Evolutionary conservation across 352 stramenopile species (phyloP).

Genomic region (Phytophthora foliorum): DNA sequence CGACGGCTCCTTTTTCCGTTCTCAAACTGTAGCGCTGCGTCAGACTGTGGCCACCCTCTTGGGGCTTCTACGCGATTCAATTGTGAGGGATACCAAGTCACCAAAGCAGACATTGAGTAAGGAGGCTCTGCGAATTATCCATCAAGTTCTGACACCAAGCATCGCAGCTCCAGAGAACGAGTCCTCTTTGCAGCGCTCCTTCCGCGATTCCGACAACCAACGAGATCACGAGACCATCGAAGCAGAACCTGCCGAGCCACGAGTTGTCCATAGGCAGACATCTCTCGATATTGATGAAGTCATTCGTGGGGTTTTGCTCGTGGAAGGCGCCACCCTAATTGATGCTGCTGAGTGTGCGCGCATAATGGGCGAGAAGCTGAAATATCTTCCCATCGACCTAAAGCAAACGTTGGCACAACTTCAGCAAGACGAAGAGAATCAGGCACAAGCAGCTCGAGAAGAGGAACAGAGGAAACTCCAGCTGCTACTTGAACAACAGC

Average conservation of each 20-base stretch:
- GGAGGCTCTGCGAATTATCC: constrained; percentile 49
- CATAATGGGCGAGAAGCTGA: constrained; percentile 49
- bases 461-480: constrained; percentile 22
- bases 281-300: constrained; percentile 57
- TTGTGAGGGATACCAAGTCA: constrained; percentile 68
- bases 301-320: constrained; percentile 57
- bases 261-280: constrained; percentile 19
- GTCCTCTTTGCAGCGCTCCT: neutral
- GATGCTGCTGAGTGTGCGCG: constrained; percentile 52
- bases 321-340: constrained; percentile 45
- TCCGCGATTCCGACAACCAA: constrained; percentile 2
- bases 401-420: constrained; percentile 34
- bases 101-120: constrained; percentile 70
- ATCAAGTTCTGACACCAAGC: constrained; percentile 30
- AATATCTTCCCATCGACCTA: constrained; percentile 59
- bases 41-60: constrained; percentile 53
- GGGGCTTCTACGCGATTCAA: constrained; percentile 51
- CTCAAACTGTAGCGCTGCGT: constrained; percentile 50
- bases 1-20: constrained; percentile 55
- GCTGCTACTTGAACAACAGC: constrained; percentile 10
- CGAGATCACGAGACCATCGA: constrained; percentile 18
- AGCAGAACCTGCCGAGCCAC: constrained; percentile 13
- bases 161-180: constrained; percentile 8
- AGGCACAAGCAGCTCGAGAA: constrained; percentile 21
- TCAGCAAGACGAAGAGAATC: constrained; percentile 29